Percentiles rank a stretch among this genome's conserved stretches.
Conservation (phyloP, 441 rosid species). For the Codiaeum variegatum region DNA sequence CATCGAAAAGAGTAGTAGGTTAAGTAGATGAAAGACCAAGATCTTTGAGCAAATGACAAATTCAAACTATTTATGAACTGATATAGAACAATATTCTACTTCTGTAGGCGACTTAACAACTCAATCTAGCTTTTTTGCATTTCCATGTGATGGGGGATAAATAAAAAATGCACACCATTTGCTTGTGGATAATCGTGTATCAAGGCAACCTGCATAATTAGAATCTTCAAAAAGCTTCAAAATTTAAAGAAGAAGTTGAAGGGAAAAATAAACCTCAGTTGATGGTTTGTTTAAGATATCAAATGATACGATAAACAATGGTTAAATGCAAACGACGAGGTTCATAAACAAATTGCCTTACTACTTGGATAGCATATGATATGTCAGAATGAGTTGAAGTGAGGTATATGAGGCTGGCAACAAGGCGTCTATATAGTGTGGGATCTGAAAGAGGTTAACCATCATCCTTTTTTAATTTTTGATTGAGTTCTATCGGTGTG, state of each 20-base stretch:
- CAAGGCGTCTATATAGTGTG: background rate
- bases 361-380: slow-evolving; percentile 1
- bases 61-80: background rate
- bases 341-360: background rate
- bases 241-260: background rate
- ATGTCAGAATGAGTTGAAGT: background rate
- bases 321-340: background rate
- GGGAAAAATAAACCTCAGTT: background rate
- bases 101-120: too few relatives aligned
- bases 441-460: background rate
- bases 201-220: background rate
- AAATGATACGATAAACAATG: background rate
- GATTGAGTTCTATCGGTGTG: background rate
- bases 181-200: background rate
- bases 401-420: background rate
- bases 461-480: background rate
- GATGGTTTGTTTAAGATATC: background rate
- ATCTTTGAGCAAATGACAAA: background rate
- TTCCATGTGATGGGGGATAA: background rate
- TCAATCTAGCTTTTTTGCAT: background rate
- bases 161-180: background rate
- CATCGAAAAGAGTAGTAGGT: background rate
- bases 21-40: background rate
- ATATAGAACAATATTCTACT: background rate
- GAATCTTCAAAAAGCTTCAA: background rate